phyloP scores from a whole-genome alignment of 805 yeast species.

The Kuraishia piskuri region DNA sequence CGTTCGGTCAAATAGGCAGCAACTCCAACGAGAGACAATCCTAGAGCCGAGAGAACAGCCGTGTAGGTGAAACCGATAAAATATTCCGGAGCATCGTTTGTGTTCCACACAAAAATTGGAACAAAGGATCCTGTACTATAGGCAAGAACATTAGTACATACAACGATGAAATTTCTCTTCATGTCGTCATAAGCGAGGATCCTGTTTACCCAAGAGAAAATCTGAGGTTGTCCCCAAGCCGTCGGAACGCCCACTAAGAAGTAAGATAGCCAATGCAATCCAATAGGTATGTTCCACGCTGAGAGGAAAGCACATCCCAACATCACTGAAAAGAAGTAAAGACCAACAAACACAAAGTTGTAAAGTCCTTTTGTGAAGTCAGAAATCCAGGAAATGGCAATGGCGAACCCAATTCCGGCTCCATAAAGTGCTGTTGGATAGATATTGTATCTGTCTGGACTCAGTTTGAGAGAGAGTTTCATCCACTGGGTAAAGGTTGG shows the following conservation, averaged over 20 bases:
- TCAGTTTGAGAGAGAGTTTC: slow-evolving; percentile 21
- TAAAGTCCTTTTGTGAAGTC: slow-evolving; percentile 26
- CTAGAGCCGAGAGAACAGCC: slow-evolving; percentile 23
- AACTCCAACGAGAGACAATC: slow-evolving; percentile 21
- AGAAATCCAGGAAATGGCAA: slow-evolving; percentile 26
- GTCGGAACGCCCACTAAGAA: slow-evolving; percentile 38
- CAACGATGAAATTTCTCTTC: slow-evolving; percentile 29
- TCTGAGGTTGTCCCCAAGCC: slow-evolving; percentile 46
- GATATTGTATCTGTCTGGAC: slow-evolving; percentile 26
- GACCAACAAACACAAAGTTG: slow-evolving; percentile 27
- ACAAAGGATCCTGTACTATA: slow-evolving; percentile 33
- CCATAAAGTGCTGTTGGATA: slow-evolving; percentile 32
- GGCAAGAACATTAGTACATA: slow-evolving; percentile 30
- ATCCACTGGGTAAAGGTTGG: slow-evolving; percentile 41
- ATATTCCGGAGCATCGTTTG: slow-evolving; percentile 27
- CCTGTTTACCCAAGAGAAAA: slow-evolving; percentile 49
- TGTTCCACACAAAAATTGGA: slow-evolving; percentile 32
- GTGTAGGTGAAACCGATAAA: slow-evolving; percentile 30
- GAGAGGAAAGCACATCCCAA: slow-evolving; percentile 35
- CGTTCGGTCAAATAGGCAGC: slow-evolving; percentile 14
- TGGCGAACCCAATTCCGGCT: slow-evolving; percentile 27
- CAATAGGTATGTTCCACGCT: slow-evolving; percentile 38
- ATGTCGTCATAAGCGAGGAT: slow-evolving; percentile 32
- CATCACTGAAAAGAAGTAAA: slow-evolving; percentile 29
- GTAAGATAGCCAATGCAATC: slow-evolving; percentile 42